phyloP scores from a whole-genome alignment of 202 grass and related monocot species.

The Panicum virgatum region DNA sequence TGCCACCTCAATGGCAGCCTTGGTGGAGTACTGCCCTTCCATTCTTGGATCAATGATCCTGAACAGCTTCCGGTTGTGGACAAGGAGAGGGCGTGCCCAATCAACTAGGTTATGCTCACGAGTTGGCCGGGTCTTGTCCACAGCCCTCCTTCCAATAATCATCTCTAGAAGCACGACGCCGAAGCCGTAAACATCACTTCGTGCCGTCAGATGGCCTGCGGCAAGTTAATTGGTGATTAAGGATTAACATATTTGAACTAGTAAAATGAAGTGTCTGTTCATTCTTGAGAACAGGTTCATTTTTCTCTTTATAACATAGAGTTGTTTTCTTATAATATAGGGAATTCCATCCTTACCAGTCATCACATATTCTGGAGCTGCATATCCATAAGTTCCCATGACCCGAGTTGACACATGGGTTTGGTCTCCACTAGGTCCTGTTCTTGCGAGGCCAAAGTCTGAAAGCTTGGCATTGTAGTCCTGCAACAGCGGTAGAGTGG shows the following conservation, averaged over 20 bases:
- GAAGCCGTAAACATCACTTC: conserved; percentile 95
- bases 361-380: conserved; percentile 99
- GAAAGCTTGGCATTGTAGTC: conserved; percentile 99
- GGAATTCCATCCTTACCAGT: conserved; percentile 62
- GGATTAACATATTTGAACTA: conserved; percentile 22
- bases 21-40: conserved; percentile 97
- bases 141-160: conserved; percentile 87
- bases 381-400: conserved; percentile 95
- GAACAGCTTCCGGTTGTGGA: conserved; percentile 88
- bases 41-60: conserved; percentile 96
- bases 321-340: neutral
- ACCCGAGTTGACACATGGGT: conserved; percentile 97
- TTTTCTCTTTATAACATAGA: conserved; percentile 8
- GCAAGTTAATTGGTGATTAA: conserved; percentile 30
- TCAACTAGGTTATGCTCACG: conserved; percentile 93
- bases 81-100: conserved; percentile 88
- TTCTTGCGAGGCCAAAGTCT: conserved; percentile 98
- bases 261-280: conserved; percentile 1
- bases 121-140: conserved; percentile 87
- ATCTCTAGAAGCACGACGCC: conserved; percentile 96
- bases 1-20: conserved; percentile 72
- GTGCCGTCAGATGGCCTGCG: conserved; percentile 86
- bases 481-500: conserved; percentile 47
- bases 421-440: conserved; percentile 96
- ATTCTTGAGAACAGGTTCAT: conserved; percentile 23